Conservation (phyloP, 352 stramenopile genomes). For the Phytopythium chamaehyphon region DNA sequence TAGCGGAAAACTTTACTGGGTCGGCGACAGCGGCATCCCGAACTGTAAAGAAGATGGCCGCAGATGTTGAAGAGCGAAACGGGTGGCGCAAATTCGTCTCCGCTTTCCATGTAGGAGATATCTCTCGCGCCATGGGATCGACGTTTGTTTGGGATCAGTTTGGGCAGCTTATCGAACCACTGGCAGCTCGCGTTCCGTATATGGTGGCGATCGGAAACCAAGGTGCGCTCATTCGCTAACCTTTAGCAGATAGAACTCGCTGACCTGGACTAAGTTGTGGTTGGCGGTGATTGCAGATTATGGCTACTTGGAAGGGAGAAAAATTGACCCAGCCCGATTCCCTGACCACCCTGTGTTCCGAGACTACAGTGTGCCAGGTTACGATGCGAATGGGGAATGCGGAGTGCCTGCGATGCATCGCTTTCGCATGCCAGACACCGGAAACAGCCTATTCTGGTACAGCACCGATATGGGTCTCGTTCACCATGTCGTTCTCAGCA, state of each 20-base stretch:
- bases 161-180: slow-evolving; percentile 72
- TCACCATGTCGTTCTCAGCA: slow-evolving; percentile 49
- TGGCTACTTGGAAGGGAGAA: slow-evolving; percentile 33
- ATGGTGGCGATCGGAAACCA: slow-evolving; percentile 68
- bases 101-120: slow-evolving; percentile 81
- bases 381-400: slow-evolving; percentile 81
- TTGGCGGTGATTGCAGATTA: slow-evolving; percentile 21
- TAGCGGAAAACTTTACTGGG: slow-evolving; percentile 23
- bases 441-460: slow-evolving; percentile 61
- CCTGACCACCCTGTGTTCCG: slow-evolving; percentile 31
- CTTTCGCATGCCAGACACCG: slow-evolving; percentile 71
- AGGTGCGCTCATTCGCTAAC: slow-evolving; percentile 15
- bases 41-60: slow-evolving; percentile 28
- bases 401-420: slow-evolving; percentile 66
- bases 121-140: slow-evolving; percentile 62
- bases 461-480: slow-evolving; percentile 47
- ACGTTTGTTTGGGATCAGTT: slow-evolving; percentile 87
- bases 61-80: slow-evolving; percentile 20
- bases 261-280: background rate
- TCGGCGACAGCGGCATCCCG: slow-evolving; percentile 28
- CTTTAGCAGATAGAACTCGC: no score
- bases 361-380: slow-evolving; percentile 21
- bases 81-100: slow-evolving; percentile 46
- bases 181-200: slow-evolving; percentile 67
- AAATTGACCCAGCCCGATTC: slow-evolving; percentile 19